Evolutionary conservation across 495 filamentous ascomycete genomes (phyloP), one percentile per base, ranked within the genome.

Genomic region (Poronia punctata): DNA sequence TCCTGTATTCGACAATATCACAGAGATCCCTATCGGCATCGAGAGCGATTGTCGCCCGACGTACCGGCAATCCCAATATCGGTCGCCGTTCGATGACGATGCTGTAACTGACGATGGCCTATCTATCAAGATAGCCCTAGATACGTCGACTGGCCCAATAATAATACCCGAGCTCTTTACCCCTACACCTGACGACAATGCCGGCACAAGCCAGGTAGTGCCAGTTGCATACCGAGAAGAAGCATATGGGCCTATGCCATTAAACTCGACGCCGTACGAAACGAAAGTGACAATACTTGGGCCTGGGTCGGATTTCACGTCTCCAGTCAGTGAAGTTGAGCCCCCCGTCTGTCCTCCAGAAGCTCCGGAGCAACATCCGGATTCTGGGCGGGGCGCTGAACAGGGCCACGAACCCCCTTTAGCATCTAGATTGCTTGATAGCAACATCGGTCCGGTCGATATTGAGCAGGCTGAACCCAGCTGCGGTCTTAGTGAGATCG

Each of bases 231-330:
- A 51, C 35, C 36, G 47, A 35, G 48, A 55, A 20, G 65, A 61
- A 15, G 61, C 59, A 38, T 69, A 70, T 32, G 61, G 62, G 34
- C 59, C 55, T 26, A 57, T 52, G 35, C 65, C 66, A 7, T 57
- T 53, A 33, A 43, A 56, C 10, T 53, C 64, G 15, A 46, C 54
- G 11, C 46, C 47, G 31, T 61, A 63, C 30, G 51, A 56, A 45
- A 70, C 62, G 12, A 71, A 66, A 34, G 59, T 70, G 34, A 70
- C 66, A 14, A 67, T 66, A 14, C 46, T 71, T 36, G 65, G 65
- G 9, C 62, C 59, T 26, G 66, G 57, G 27, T 47, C 49, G 43
- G 62, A 65, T 50, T 69, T 67, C 40, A 39, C 36, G 33, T 51
- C 62, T 40, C 53, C 56, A 26, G 34, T 52, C 44, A 53, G 49